Evolutionary conservation across 805 yeast species (phyloP).

Genomic region (Yarrowia alimentaria): DNA sequence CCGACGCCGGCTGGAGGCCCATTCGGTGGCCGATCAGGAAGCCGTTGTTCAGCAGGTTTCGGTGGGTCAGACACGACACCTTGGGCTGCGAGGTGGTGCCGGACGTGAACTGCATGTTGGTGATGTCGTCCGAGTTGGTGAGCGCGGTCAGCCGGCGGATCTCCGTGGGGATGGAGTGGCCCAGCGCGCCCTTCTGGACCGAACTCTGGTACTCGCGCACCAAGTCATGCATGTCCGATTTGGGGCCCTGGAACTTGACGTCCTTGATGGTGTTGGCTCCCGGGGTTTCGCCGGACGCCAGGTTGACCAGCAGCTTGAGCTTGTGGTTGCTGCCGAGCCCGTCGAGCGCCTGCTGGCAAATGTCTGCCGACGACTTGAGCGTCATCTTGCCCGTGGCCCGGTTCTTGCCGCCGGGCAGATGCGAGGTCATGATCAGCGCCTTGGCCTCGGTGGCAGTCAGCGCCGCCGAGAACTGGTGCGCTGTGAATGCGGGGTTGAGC

Average conservation of each 20-base stretch:
- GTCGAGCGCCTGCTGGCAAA: constrained; percentile 19
- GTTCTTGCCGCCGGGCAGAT: constrained; percentile 19
- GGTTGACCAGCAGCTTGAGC: constrained; percentile 11
- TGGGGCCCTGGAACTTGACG: constrained; percentile 16
- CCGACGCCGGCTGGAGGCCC: constrained; percentile 33
- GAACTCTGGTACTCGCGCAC: constrained; percentile 7
- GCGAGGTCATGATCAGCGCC: constrained; percentile 32
- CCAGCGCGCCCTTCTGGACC: neutral
- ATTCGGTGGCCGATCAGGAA: constrained; percentile 35
- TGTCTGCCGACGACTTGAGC: constrained; percentile 12
- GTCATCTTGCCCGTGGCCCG: constrained; percentile 19
- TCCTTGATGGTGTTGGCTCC: constrained; percentile 18
- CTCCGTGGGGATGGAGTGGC: constrained; percentile 7
- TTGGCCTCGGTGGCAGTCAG: constrained; percentile 32
- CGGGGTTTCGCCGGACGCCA: constrained; percentile 22
- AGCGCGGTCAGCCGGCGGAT: constrained; percentile 12
- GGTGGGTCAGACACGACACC: constrained; percentile 36
- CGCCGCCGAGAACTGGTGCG: constrained; percentile 35
- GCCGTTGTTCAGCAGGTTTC: constrained; percentile 37
- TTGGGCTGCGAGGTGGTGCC: constrained; percentile 39
- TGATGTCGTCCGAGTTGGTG: constrained; percentile 31
- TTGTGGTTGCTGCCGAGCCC: neutral
- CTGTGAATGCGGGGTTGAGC: constrained; percentile 38
- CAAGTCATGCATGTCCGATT: constrained; percentile 18
- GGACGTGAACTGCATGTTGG: constrained; percentile 40